Evolutionary conservation across 2,329 filamentous ascomycete species (phyloP).

Genomic region (Penicillium sp.): DNA sequence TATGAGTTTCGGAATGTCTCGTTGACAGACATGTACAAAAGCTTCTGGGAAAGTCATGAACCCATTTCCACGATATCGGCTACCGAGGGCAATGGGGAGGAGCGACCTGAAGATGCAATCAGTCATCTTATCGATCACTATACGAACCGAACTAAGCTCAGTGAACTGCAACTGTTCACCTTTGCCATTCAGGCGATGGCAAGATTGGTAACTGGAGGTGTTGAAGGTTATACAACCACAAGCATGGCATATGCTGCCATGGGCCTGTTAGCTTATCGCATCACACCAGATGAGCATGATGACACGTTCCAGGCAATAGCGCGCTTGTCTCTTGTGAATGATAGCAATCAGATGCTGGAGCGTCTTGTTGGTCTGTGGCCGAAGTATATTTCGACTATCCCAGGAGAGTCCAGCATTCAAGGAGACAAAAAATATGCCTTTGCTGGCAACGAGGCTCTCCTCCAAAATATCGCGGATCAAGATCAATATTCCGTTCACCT

Average conservation of each 20-base stretch:
- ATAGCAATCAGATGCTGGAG: constrained; percentile 33
- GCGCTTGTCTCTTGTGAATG: constrained; percentile 32
- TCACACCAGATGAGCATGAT: constrained; percentile 23
- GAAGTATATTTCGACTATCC: background rate
- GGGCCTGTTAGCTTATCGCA: constrained; percentile 24
- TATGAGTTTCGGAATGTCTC: background rate
- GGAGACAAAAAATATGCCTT: background rate
- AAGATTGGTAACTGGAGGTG: constrained; percentile 1
- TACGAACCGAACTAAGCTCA: constrained; percentile 11
- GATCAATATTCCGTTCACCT: constrained; percentile 30
- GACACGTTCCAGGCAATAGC: constrained; percentile 31
- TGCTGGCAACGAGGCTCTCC: constrained; percentile 8
- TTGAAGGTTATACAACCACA: constrained; percentile 4
- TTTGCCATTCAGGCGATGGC: constrained; percentile 15
- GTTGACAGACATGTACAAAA: constrained; percentile 16
- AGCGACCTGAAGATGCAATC: constrained; percentile 9
- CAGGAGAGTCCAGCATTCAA: background rate
- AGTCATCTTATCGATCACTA: constrained; percentile 17
- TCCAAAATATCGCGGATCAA: constrained; percentile 18
- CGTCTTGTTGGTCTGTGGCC: constrained; percentile 26
- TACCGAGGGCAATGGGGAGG: background rate
- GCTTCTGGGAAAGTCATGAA: constrained; percentile 10
- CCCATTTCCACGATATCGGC: background rate
- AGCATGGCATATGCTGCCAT: constrained; percentile 14
- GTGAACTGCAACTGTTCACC: constrained; percentile 17